A percentile compares a stretch with the other conserved stretches of the same genome.
phyloP scores from a whole-genome alignment of 2,329 filamentous ascomycete genomes.

The Xylaria sp. region DNA sequence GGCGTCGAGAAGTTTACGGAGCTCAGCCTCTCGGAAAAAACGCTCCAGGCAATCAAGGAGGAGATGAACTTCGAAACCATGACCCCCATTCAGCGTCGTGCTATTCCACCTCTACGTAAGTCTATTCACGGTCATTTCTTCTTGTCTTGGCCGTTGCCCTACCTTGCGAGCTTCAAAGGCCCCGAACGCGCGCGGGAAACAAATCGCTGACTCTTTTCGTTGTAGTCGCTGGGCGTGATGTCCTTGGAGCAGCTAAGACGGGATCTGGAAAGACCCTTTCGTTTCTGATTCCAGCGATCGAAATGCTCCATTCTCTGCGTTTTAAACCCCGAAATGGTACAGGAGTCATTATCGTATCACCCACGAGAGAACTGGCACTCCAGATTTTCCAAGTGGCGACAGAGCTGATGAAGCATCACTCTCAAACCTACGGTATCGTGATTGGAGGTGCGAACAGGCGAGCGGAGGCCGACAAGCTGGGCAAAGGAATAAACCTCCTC shows the following conservation, averaged over 20 bases:
- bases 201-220: not conserved
- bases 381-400: constrained; percentile 96
- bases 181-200: not conserved
- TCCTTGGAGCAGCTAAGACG: constrained; percentile 93
- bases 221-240: constrained; percentile 82
- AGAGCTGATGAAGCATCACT: constrained; percentile 89
- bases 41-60: constrained; percentile 80
- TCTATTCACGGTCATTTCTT: not conserved
- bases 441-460: constrained; percentile 93
- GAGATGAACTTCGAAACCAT: constrained; percentile 95
- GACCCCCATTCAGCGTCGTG: constrained; percentile 91
- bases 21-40: constrained; percentile 86
- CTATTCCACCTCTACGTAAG: constrained; percentile 77
- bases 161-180: constrained; percentile 52
- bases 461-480: constrained; percentile 92
- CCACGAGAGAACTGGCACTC: constrained; percentile 90
- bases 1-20: constrained; percentile 79
- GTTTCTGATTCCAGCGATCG: constrained; percentile 92
- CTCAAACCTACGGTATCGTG: constrained; percentile 93
- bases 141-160: constrained; percentile 78
- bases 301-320: constrained; percentile 87
- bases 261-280: constrained; percentile 94
- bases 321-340: constrained; percentile 94
- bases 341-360: constrained; percentile 91
- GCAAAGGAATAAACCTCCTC: constrained; percentile 92